Percentiles rank a stretch among this genome's conserved stretches.
phyloP scores from a whole-genome alignment of 768 basidiomycete species.

The Pulveroboletus sp. region DNA sequence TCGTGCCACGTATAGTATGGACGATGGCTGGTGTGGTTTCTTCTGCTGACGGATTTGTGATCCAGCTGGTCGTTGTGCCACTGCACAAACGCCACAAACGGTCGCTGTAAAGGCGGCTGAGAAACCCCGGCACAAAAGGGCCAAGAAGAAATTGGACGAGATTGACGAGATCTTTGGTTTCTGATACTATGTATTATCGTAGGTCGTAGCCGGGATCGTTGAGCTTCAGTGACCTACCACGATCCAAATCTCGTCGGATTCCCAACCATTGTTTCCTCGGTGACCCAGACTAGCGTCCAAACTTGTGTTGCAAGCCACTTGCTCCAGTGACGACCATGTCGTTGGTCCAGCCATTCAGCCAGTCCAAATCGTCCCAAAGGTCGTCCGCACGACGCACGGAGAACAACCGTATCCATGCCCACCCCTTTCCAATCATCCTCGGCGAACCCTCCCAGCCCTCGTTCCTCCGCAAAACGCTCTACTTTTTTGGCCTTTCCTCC shows the following conservation, averaged over 20 bases:
- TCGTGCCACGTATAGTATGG: conserved; percentile 4
- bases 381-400: conserved; percentile 52
- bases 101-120: not conserved
- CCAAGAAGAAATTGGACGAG: conserved; percentile 21
- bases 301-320: not conserved
- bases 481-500: conserved; percentile 50
- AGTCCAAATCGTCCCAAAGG: conserved; percentile 41
- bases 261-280: too few species aligned
- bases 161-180: conserved; percentile 28
- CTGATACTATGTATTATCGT: not conserved
- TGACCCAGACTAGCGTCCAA: not conserved
- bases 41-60: not conserved
- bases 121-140: conserved; percentile 14
- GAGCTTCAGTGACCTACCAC: too few species aligned
- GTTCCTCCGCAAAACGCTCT: conserved; percentile 43
- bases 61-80: not conserved
- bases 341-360: conserved; percentile 39
- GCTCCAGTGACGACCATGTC: conserved; percentile 36
- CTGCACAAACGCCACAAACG: not conserved
- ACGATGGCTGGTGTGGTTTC: not conserved
- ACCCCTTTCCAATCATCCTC: conserved; percentile 64
- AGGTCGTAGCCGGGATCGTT: not conserved
- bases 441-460: conserved; percentile 36
- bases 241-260: too few species aligned
- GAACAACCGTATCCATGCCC: conserved; percentile 62